Conservation (phyloP, 1,139 yeast genomes). For the Candida gigantensis region DNA sequence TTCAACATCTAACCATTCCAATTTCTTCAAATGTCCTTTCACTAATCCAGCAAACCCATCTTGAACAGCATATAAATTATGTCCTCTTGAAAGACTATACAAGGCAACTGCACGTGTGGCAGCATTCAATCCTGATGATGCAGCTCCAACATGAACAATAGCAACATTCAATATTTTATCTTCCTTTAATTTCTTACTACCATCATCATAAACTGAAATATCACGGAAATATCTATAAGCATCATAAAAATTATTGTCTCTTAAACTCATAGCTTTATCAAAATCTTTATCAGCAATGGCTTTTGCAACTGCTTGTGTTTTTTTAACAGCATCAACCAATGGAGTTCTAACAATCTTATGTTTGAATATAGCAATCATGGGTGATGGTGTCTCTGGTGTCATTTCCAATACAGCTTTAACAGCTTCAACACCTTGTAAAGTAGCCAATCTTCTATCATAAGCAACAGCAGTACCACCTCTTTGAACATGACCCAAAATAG, state of each 20-base stretch:
- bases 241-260: conserved; percentile 87
- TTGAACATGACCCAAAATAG: conserved; percentile 96
- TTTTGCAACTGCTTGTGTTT: conserved; percentile 83
- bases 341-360: conserved; percentile 84
- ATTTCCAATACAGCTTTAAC: conserved; percentile 87
- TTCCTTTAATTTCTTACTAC: conserved; percentile 49
- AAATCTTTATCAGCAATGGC: conserved; percentile 82
- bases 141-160: conserved; percentile 91
- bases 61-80: conserved; percentile 80
- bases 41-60: conserved; percentile 93
- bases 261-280: conserved; percentile 78
- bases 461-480: conserved; percentile 99
- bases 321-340: conserved; percentile 82
- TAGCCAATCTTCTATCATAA: conserved; percentile 84
- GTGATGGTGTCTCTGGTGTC: conserved; percentile 91
- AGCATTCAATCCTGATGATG: conserved; percentile 94
- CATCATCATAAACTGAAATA: conserved; percentile 71
- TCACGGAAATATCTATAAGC: conserved; percentile 71
- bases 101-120: conserved; percentile 91
- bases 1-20: conserved; percentile 84
- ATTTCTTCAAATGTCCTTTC: conserved; percentile 70
- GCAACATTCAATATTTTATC: conserved; percentile 67
- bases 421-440: conserved; percentile 97
- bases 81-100: conserved; percentile 89
- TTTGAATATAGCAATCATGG: conserved; percentile 88